A percentile compares a stretch with the other conserved stretches of the same genome.
Conservation (phyloP, 768 basidiomycete species). For the Cantharellus anzutake region DNA sequence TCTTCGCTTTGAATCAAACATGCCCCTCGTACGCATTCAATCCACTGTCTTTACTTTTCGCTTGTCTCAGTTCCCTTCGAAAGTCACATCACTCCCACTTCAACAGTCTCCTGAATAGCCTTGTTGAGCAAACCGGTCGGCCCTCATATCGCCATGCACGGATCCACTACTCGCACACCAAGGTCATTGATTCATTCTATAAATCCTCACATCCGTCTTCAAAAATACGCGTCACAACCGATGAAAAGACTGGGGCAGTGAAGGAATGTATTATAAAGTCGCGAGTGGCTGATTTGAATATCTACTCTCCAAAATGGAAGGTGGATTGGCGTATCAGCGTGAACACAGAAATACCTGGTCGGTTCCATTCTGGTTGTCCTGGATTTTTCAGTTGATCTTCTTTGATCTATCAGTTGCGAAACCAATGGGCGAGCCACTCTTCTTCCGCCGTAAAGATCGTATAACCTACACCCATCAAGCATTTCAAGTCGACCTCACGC, state of each 20-base stretch:
- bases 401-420: conserved; percentile 7
- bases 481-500: conserved; percentile 83
- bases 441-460: conserved; percentile 67
- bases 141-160: conserved; percentile 30
- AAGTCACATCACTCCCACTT: conserved; percentile 77
- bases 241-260: conserved; percentile 53
- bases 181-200: conserved; percentile 68
- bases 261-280: conserved; percentile 59
- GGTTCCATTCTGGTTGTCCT: conserved; percentile 13
- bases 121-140: conserved; percentile 37
- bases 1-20: conserved; percentile 77
- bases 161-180: conserved; percentile 57
- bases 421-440: conserved; percentile 18
- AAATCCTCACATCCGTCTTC: conserved; percentile 19
- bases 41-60: conserved; percentile 8
- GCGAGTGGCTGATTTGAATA: conserved; percentile 71
- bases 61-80: conserved; percentile 18
- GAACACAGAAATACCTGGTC: conserved; percentile 76
- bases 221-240: conserved; percentile 69
- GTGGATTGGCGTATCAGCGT: conserved; percentile 93
- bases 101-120: conserved; percentile 71
- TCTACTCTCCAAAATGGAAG: conserved; percentile 58
- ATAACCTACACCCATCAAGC: conserved; percentile 89
- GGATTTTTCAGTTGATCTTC: background rate
- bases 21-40: conserved; percentile 49